A percentile compares a stretch with the other conserved stretches of the same genome.
Evolutionary conservation across 2,329 filamentous ascomycete genomes (phyloP).

Genomic region (Ophiostoma novo-ulmi): DNA sequence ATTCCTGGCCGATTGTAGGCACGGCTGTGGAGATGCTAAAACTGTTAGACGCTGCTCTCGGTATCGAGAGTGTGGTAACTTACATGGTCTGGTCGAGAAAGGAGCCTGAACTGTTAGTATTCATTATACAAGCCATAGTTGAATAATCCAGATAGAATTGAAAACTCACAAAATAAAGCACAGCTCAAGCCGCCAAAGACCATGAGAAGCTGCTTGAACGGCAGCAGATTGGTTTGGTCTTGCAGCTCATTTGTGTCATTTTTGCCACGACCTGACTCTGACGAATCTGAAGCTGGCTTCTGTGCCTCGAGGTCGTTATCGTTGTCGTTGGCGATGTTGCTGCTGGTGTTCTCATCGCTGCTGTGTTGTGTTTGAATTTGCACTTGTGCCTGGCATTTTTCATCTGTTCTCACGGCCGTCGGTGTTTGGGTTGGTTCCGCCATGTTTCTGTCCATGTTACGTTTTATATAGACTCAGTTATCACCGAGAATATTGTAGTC

Average conservation of each 20-base stretch:
- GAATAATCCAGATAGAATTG: background rate
- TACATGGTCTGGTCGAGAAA: constrained; percentile 6
- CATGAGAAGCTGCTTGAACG: background rate
- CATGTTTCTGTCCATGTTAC: background rate
- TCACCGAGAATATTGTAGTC: background rate
- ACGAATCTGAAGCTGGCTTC: background rate
- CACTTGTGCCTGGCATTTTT: background rate
- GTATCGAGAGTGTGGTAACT: background rate
- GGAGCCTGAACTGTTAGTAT: background rate
- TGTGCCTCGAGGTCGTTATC: background rate
- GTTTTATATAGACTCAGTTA: background rate
- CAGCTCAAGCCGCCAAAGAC: background rate
- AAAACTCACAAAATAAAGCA: background rate
- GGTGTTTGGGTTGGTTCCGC: background rate
- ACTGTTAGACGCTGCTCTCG: background rate
- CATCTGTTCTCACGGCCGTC: background rate
- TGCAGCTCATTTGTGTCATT: background rate
- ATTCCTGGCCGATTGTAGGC: constrained; percentile 13
- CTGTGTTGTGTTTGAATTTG: background rate
- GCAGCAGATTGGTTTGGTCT: background rate
- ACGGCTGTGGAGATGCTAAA: background rate
- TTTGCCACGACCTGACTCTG: background rate
- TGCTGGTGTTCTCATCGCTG: background rate
- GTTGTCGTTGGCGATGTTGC: background rate
- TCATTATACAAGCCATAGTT: no score